A percentile compares a stretch with the other conserved stretches of the same genome.
phyloP scores from a whole-genome alignment of 2,329 filamentous ascomycete genomes.

The Paecilomyces sp. region DNA sequence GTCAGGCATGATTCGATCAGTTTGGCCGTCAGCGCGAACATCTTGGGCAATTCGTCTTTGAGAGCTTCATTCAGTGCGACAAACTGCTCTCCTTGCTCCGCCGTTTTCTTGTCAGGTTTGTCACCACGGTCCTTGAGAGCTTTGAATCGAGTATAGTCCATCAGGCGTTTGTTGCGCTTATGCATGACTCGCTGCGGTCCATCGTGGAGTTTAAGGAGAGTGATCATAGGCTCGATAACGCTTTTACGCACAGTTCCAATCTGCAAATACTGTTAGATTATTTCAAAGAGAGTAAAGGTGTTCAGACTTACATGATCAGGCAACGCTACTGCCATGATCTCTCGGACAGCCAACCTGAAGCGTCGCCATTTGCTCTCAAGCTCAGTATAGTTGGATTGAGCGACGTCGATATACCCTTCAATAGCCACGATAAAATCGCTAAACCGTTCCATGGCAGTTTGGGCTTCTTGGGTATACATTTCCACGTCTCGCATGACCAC shows the following conservation, averaged over 20 bases:
- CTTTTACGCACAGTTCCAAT: conserved; percentile 64
- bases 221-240: conserved; percentile 77
- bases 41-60: conserved; percentile 81
- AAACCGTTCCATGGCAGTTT: conserved; percentile 73
- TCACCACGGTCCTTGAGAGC: conserved; percentile 72
- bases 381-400: conserved; percentile 68
- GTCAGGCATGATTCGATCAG: conserved; percentile 75
- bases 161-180: conserved; percentile 85
- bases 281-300: not conserved
- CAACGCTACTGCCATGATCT: conserved; percentile 74
- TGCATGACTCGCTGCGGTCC: conserved; percentile 85
- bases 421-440: conserved; percentile 74
- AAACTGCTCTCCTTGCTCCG: conserved; percentile 81
- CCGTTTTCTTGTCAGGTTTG: conserved; percentile 77
- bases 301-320: conserved; percentile 65
- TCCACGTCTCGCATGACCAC: conserved; percentile 92
- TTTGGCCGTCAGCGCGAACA: conserved; percentile 74
- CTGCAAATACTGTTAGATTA: conserved; percentile 20
- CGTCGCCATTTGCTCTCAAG: conserved; percentile 91
- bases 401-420: conserved; percentile 68
- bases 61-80: conserved; percentile 85
- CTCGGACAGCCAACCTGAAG: conserved; percentile 79
- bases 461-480: conserved; percentile 76
- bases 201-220: conserved; percentile 70
- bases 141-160: conserved; percentile 79